Conservation (phyloP, 345 rosid species). For the Aethionema arabicum region DNA sequence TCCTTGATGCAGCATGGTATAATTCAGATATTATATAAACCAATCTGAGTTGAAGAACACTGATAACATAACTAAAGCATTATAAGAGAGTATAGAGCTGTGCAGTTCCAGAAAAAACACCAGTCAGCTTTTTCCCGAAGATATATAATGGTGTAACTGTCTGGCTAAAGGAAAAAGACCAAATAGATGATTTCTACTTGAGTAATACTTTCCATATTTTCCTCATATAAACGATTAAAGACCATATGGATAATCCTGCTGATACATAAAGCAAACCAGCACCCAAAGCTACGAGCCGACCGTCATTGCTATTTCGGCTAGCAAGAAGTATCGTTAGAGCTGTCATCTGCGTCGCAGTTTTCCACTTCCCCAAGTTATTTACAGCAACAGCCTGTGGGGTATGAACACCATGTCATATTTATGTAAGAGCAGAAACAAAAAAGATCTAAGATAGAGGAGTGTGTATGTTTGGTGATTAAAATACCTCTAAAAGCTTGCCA, state of each 20-base stretch:
- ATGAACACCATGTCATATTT: conserved; percentile 5
- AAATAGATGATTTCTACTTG: conserved; percentile 45
- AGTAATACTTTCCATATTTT: conserved; percentile 75
- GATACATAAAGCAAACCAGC: conserved; percentile 82
- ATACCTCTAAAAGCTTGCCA: conserved; percentile 75
- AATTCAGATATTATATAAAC: conserved; percentile 33
- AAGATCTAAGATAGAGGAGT: background rate
- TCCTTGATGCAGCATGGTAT: conserved; percentile 14
- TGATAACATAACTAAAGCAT: conserved; percentile 34
- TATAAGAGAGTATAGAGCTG: conserved; percentile 33
- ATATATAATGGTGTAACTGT: too few species aligned
- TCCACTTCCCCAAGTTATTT: conserved; percentile 97
- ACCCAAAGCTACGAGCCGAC: conserved; percentile 66
- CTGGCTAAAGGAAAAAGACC: conserved; percentile 14
- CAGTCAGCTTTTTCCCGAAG: conserved; percentile 30
- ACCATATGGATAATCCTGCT: conserved; percentile 91
- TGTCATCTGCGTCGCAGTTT: conserved; percentile 96
- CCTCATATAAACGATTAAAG: conserved; percentile 80
- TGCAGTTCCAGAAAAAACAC: conserved; percentile 27
- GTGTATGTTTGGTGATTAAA: conserved; percentile 10
- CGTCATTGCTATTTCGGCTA: conserved; percentile 74
- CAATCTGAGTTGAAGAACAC: conserved; percentile 22
- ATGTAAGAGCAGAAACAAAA: background rate
- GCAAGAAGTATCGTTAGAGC: conserved; percentile 88
- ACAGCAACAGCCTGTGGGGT: conserved; percentile 99